These are phyloP conservation scores for Avena atlantica DNA, from an alignment of 176 grass and related monocot species.

Conservation along the genomic window DNA sequence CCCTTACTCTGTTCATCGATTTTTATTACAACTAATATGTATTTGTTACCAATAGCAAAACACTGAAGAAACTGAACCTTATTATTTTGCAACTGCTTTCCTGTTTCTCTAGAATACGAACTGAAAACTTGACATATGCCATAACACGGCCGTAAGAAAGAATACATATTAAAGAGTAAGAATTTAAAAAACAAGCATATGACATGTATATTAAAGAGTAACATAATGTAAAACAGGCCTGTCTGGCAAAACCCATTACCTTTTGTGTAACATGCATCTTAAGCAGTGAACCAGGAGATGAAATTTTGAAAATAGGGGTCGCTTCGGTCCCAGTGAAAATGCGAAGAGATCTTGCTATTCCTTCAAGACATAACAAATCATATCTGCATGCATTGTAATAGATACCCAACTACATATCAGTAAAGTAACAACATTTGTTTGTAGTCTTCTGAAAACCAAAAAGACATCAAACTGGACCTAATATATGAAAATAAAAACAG, in stretches of 20 bases:
- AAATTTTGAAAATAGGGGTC: constrained; percentile 67
- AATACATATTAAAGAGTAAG: no score
- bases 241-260: constrained; percentile 49
- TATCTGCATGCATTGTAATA: constrained; percentile 59
- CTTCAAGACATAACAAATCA: constrained; percentile 93
- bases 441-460: neutral
- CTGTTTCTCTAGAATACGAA: constrained; percentile 16
- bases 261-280: constrained; percentile 78
- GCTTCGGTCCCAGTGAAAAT: constrained; percentile 74
- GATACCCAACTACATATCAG: constrained; percentile 24
- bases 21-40: constrained; percentile 10
- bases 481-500: neutral
- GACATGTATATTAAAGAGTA: no score
- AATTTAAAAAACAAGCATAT: no score
- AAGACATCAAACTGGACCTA: neutral
- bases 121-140: neutral
- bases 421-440: neutral
- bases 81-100: neutral
- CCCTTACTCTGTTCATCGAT: neutral
- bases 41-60: constrained; percentile 7
- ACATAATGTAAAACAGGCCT: constrained; percentile 8
- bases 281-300: constrained; percentile 60
- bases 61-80: constrained; percentile 5
- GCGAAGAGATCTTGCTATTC: constrained; percentile 76
- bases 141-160: constrained; percentile 3